Conservation (phyloP, 257 asterid species). For the Fraxinus cuspidata region DNA sequence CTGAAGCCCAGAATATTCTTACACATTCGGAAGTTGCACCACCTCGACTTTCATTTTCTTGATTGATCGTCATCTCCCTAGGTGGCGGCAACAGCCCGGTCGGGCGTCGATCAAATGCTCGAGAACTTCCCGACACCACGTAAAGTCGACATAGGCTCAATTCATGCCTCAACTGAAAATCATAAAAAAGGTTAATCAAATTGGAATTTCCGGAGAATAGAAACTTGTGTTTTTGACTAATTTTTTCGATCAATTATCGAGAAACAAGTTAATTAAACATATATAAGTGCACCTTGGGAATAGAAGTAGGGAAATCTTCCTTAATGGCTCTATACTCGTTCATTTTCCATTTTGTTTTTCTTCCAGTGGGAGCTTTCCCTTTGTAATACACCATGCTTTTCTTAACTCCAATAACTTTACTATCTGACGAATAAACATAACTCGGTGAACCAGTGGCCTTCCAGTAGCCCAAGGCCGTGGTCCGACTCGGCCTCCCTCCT, state of each 20-base stretch:
- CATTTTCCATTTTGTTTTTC: conserved; percentile 74
- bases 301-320: conserved; percentile 24
- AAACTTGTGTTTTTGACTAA: too few species aligned
- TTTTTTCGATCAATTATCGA: too few species aligned
- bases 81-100: not conserved
- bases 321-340: conserved; percentile 48
- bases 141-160: conserved; percentile 74
- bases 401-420: conserved; percentile 67
- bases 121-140: conserved; percentile 57
- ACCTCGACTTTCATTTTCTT: not conserved
- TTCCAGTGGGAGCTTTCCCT: conserved; percentile 76
- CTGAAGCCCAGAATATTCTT: not conserved
- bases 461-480: conserved; percentile 77
- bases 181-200: not conserved
- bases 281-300: conserved; percentile 31
- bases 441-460: conserved; percentile 85
- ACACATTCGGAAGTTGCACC: not conserved
- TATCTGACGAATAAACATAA: conserved; percentile 60
- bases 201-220: not conserved
- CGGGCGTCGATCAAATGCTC: conserved; percentile 69
- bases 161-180: conserved; percentile 68
- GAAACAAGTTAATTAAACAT: too few species aligned
- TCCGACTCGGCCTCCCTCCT: conserved; percentile 73
- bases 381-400: conserved; percentile 76
- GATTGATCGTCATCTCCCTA: not conserved